These are phyloP conservation scores for Pythium sp. DNA, from an alignment of 352 stramenopile genomes.

Conservation along the genomic window DNA sequence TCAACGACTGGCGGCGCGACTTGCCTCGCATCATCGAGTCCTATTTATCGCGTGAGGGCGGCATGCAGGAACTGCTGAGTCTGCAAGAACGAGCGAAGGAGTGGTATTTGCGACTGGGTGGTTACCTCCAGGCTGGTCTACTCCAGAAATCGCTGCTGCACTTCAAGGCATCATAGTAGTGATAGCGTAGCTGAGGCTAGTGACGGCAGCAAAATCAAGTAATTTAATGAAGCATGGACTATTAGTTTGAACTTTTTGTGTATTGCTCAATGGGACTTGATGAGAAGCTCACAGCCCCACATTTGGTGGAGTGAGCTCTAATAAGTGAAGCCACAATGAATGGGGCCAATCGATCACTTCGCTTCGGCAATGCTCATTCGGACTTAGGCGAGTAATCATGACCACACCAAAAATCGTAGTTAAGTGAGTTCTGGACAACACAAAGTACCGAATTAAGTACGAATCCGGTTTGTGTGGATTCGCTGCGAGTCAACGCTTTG, in stretches of 20 bases:
- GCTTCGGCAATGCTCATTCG: background rate
- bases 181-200: too few species aligned
- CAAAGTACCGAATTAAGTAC: background rate
- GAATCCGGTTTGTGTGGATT: constrained; percentile 6
- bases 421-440: background rate
- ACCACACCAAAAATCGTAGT: background rate
- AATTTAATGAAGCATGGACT: background rate
- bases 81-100: constrained; percentile 30
- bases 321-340: background rate
- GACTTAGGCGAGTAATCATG: background rate
- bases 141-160: constrained; percentile 35
- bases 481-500: constrained; percentile 3
- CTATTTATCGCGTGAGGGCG: constrained; percentile 23
- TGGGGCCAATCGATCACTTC: too few species aligned
- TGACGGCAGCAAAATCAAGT: background rate
- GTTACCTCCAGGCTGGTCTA: constrained; percentile 46
- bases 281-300: background rate
- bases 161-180: constrained; percentile 16
- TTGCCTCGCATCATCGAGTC: constrained; percentile 36
- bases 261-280: background rate
- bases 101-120: constrained; percentile 39
- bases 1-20: constrained; percentile 55
- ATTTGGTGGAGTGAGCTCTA: background rate
- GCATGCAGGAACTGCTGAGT: constrained; percentile 28
- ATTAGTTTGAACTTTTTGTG: background rate